A percentile compares a stretch with the other conserved stretches of the same genome.
These are phyloP conservation scores for Arctium minus DNA, from an alignment of 129 eudicot species.

Conservation along the genomic window DNA sequence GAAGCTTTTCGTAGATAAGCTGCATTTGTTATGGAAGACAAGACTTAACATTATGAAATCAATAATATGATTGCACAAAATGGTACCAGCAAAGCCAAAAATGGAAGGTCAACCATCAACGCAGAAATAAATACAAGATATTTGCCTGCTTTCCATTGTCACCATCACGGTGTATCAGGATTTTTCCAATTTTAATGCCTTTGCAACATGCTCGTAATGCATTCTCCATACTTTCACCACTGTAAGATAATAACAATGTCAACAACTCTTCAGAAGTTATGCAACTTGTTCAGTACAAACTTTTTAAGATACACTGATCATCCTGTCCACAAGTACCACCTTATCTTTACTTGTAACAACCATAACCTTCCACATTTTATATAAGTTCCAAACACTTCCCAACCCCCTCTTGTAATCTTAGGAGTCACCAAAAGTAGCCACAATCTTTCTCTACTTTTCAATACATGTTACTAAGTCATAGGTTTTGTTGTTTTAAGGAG, in stretches of 20 bases:
- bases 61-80: background rate
- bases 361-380: too few species aligned
- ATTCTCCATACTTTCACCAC: slow-evolving; percentile 99
- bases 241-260: slow-evolving; percentile 9
- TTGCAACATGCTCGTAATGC: slow-evolving; percentile 98
- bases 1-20: slow-evolving; percentile 97
- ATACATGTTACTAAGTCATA: too few species aligned
- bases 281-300: too few species aligned
- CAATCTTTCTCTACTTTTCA: too few species aligned
- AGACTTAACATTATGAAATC: background rate
- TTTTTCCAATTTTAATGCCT: slow-evolving; percentile 96
- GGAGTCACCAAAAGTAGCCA: too few species aligned
- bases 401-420: too few species aligned
- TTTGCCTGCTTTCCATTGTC: slow-evolving; percentile 94
- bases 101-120: too few species aligned
- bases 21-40: slow-evolving; percentile 20
- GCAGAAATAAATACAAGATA: background rate
- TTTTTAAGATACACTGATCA: too few species aligned
- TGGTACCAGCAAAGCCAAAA: background rate
- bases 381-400: too few species aligned
- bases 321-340: too few species aligned
- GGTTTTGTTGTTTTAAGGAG: too few species aligned
- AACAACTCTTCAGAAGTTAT: background rate
- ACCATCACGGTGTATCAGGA: slow-evolving; percentile 94
- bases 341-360: too few species aligned